Evolutionary conservation across 177 flowering plant genomes (phyloP).

Genomic region (Vitis hybrid): DNA sequence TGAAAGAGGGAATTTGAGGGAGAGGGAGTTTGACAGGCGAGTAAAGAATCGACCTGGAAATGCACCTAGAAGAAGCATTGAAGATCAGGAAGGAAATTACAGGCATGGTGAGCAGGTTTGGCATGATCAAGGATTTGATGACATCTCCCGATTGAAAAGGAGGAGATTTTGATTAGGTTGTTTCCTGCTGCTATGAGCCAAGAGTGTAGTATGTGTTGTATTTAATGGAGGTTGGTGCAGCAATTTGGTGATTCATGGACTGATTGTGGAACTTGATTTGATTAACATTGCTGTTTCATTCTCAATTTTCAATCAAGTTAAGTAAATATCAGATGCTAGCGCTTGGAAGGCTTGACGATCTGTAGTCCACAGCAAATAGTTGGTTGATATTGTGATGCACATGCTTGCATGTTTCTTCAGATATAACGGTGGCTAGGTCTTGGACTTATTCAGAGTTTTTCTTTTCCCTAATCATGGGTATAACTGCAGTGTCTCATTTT

Average conservation of each 20-base stretch:
- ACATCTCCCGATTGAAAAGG: constrained; percentile 42
- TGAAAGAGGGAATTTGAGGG: constrained; percentile 45
- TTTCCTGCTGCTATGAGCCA: not conserved
- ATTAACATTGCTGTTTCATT: no score
- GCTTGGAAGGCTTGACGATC: no score
- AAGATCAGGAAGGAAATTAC: constrained; percentile 48
- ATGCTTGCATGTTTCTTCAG: constrained; percentile 1
- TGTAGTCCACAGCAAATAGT: no score
- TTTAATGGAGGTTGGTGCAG: not conserved
- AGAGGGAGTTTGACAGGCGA: constrained; percentile 55
- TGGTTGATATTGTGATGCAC: no score
- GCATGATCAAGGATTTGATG: constrained; percentile 47
- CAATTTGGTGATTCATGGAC: no score
- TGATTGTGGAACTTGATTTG: no score
- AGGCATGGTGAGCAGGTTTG: constrained; percentile 45
- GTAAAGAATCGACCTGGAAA: constrained; percentile 36
- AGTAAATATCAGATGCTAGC: no score
- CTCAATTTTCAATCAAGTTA: no score
- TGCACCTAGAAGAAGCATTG: constrained; percentile 43
- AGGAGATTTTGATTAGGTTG: constrained; percentile 40
- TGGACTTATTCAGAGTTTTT: not conserved
- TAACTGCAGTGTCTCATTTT: not conserved
- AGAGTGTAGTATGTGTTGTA: not conserved
- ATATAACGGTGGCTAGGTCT: not conserved
- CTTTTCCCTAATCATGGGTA: not conserved